A percentile compares a stretch with the other conserved stretches of the same genome.
phyloP scores from a whole-genome alignment of 2,329 filamentous ascomycete species.

The Botrytis fabae region DNA sequence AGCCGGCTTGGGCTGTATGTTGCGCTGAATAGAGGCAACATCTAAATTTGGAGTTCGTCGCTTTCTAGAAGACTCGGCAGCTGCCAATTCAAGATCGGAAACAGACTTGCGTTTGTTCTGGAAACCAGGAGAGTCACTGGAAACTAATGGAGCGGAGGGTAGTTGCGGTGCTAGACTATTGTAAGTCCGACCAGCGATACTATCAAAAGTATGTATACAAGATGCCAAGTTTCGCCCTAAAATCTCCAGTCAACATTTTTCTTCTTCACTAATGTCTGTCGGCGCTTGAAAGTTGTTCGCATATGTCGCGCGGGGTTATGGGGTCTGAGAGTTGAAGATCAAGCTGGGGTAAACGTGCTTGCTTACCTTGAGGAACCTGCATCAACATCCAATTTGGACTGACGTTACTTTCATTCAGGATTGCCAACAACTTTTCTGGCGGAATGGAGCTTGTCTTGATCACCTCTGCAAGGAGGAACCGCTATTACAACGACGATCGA shows the following conservation, averaged over 20 bases:
- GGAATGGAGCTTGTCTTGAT: constrained; percentile 49
- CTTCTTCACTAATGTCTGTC: neutral
- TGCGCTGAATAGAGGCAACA: constrained; percentile 26
- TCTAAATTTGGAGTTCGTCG: constrained; percentile 34
- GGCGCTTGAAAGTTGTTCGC: neutral
- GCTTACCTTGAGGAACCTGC: constrained; percentile 50
- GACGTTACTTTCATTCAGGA: constrained; percentile 46
- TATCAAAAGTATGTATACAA: constrained; percentile 37
- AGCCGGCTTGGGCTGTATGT: constrained; percentile 37
- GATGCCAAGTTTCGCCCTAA: constrained; percentile 37
- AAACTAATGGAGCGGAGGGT: constrained; percentile 12
- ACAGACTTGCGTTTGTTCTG: constrained; percentile 35
- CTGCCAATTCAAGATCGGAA: constrained; percentile 29
- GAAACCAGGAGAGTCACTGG: constrained; percentile 20
- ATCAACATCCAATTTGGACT: constrained; percentile 51
- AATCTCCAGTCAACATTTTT: neutral
- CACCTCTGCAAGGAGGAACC: constrained; percentile 52
- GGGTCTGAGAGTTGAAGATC: constrained; percentile 24
- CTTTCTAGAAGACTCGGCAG: constrained; percentile 29
- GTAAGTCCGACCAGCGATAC: constrained; percentile 22
- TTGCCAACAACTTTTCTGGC: constrained; percentile 46
- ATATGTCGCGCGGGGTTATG: constrained; percentile 9
- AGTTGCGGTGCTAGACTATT: constrained; percentile 14
- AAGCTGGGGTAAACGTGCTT: constrained; percentile 32
- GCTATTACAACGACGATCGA: constrained; percentile 27